Evolutionary conservation across 2,329 filamentous ascomycete genomes (phyloP).

Genomic region (Verticillium zaregamsianum): DNA sequence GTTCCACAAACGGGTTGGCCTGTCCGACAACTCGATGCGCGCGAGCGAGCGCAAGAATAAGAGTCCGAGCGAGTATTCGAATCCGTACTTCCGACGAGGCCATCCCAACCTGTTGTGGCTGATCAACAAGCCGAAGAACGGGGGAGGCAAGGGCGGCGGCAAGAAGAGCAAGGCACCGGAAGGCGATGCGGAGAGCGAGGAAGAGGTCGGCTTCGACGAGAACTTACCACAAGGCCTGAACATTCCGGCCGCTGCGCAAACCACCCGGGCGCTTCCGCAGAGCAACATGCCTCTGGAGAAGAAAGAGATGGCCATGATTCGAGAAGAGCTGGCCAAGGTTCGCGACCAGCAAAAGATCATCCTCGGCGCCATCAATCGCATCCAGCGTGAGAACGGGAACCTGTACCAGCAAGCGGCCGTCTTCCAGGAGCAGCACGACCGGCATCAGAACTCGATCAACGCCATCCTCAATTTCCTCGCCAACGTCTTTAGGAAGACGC

Average conservation of each 20-base stretch:
- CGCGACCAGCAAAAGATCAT: constrained; percentile 86
- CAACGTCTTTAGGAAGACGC: constrained; percentile 89
- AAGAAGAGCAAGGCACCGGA: constrained; percentile 60
- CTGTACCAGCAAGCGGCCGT: constrained; percentile 83
- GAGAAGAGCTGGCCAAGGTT: constrained; percentile 75
- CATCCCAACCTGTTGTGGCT: constrained; percentile 92
- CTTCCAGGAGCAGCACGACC: constrained; percentile 87
- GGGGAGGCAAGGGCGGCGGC: constrained; percentile 50
- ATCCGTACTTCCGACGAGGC: constrained; percentile 91
- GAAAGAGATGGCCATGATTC: constrained; percentile 73
- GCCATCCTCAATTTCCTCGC: constrained; percentile 97
- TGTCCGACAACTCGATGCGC: constrained; percentile 97
- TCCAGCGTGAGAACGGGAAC: constrained; percentile 82
- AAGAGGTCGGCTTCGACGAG: constrained; percentile 42
- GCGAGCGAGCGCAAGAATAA: constrained; percentile 97
- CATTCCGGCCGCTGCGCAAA: not conserved
- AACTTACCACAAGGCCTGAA: constrained; percentile 4
- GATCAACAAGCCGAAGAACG: constrained; percentile 89
- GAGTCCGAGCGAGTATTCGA: constrained; percentile 96
- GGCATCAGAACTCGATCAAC: constrained; percentile 98
- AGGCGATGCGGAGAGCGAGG: constrained; percentile 67
- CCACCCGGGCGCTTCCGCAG: constrained; percentile 32
- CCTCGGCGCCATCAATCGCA: constrained; percentile 71
- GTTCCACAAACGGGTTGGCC: constrained; percentile 90
- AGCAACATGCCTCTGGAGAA: constrained; percentile 50